A percentile compares a stretch with the other conserved stretches of the same genome.
Conservation (phyloP, 1,284 basidiomycete species). For the Rhodofomes roseus region DNA sequence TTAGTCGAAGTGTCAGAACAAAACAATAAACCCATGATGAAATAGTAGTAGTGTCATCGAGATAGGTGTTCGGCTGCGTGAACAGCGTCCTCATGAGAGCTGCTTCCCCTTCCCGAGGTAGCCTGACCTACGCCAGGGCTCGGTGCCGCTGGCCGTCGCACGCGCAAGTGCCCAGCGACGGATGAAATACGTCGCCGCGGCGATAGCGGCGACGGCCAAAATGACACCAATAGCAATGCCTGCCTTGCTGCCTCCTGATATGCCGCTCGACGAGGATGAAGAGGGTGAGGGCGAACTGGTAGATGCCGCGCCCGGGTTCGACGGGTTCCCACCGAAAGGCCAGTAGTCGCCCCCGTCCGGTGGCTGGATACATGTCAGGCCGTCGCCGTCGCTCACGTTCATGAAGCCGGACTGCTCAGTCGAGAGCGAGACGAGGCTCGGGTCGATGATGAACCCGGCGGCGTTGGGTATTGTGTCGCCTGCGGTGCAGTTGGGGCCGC, state of each 20-base stretch:
- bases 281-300: slow-evolving; percentile 5
- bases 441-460: slow-evolving; percentile 56
- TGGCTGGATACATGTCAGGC: slow-evolving; percentile 62
- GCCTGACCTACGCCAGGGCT: slow-evolving; percentile 1
- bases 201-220: slow-evolving; percentile 41
- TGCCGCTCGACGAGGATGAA: slow-evolving; percentile 14
- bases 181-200: slow-evolving; percentile 41
- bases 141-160: background rate
- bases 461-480: slow-evolving; percentile 48
- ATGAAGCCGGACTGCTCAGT: slow-evolving; percentile 52
- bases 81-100: background rate
- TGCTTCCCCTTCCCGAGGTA: background rate
- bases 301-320: slow-evolving; percentile 15
- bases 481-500: slow-evolving; percentile 66
- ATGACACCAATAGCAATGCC: slow-evolving; percentile 56
- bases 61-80: no score
- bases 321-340: slow-evolving; percentile 62
- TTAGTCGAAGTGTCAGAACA: background rate
- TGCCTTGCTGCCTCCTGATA: slow-evolving; percentile 35
- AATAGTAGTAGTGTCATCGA: background rate
- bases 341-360: slow-evolving; percentile 67
- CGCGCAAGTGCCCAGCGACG: slow-evolving; percentile 40
- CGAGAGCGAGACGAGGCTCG: slow-evolving; percentile 36
- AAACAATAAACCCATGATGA: no score
- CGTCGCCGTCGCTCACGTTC: slow-evolving; percentile 47